Base-by-base conservation (phyloP, 1,139 yeast species). In the Candida labiduridarum region DNA sequence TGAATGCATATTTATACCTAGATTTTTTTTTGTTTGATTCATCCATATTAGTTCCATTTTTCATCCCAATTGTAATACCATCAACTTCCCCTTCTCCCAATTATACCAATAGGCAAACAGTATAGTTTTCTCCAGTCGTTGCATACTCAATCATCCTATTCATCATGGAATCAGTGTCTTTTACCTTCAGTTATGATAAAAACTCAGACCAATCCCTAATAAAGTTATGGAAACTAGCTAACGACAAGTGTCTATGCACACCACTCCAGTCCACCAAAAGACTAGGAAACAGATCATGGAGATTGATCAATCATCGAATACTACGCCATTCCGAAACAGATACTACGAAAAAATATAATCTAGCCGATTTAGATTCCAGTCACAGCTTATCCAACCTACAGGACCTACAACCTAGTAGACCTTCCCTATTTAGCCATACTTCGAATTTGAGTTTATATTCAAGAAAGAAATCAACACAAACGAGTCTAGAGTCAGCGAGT, bases 281-380 rank as follows among this genome's bases (percentile, higher is more conserved):
- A 38, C 48, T 66, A 35, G 60, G 62, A 47, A 64, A 68, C 50
- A 55, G 72, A 42, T 61, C 68, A 15, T 67, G 72, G 72, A 56
- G 72, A 42, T 48, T 67, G 41, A 49, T 66, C 19, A 63, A 61
- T 49, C 52, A 50, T 18, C 52, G 51, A 29, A 14, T 54, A 25
- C 40, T 56, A 30, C 34, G 2, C 27, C 29, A 22, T 14, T 6
- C 18, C n/a, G 22, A 38, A 7, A 6, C 41, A n/a, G 30, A 25
- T 14, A 38, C 41, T 8, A 19, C 41, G 7, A 22, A 29, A n/a
- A 22, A 38, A 25, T 22, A 22, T 10, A 38, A 29, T 25, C 41
- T 38, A 38, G 29, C 41, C n/a, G 41, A 38, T 25, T 38, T 38
- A 18, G 41, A 22, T 22, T 12, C 30, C n/a, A 22, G 41, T 25